Evolutionary conservation across 2,329 filamentous ascomycete genomes (phyloP).

Genomic region (Stromatinia cepivora): DNA sequence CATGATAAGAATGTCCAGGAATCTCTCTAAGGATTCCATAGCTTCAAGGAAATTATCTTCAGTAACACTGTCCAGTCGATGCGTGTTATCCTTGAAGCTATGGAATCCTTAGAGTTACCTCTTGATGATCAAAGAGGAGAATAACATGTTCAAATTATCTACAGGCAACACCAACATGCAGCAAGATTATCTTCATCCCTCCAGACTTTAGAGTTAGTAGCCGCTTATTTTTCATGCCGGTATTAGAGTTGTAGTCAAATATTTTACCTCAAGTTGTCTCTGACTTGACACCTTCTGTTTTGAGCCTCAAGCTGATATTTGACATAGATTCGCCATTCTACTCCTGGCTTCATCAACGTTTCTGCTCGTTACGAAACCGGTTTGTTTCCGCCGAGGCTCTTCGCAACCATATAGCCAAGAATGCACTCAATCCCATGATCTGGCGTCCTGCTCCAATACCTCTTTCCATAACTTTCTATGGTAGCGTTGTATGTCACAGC

Average conservation of each 20-base stretch:
- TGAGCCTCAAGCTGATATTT: not conserved
- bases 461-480: not conserved
- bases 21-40: no score
- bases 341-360: not conserved
- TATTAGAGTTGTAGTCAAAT: not conserved
- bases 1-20: no score
- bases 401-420: not conserved
- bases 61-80: conserved; percentile 93
- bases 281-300: no score
- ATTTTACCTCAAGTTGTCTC: no score
- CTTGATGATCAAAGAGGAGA: conserved; percentile 63
- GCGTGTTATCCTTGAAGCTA: conserved; percentile 86
- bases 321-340: not conserved
- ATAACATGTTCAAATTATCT: conserved; percentile 42
- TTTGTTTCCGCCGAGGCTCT: not conserved
- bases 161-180: conserved; percentile 48
- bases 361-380: not conserved
- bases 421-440: not conserved
- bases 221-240: not conserved
- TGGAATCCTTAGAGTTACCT: conserved; percentile 79
- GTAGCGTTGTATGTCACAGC: not conserved
- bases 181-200: no score
- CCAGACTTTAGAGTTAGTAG: no score
- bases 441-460: not conserved
- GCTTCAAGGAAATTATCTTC: conserved; percentile 90